These are phyloP conservation scores for Fusarium xylarioides DNA, from an alignment of 2,329 filamentous ascomycete genomes.

Conservation along the genomic window DNA sequence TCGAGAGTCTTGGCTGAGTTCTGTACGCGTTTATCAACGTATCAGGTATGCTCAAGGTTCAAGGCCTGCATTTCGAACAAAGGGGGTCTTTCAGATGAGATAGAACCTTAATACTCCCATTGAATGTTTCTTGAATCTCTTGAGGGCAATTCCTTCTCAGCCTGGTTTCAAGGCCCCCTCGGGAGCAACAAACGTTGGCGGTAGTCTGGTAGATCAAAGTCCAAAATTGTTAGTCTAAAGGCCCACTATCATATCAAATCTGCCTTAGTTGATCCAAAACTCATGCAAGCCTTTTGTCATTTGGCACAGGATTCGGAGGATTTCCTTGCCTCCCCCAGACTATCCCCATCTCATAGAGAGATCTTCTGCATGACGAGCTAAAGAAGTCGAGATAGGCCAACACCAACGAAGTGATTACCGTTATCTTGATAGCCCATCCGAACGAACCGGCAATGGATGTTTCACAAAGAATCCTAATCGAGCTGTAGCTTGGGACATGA, in stretches of 20 bases:
- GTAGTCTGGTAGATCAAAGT: no score
- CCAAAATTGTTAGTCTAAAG: no score
- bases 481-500: background rate
- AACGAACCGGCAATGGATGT: background rate
- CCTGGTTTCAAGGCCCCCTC: background rate
- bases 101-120: background rate
- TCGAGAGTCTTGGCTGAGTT: background rate
- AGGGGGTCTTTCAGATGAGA: background rate
- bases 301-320: background rate
- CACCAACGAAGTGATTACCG: background rate
- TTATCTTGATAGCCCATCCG: background rate
- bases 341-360: background rate
- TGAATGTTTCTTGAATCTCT: background rate
- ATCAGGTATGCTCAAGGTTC: no score
- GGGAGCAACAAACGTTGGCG: background rate
- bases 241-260: background rate
- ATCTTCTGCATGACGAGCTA: background rate
- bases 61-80: background rate
- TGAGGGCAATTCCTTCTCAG: rapidly evolving
- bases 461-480: background rate
- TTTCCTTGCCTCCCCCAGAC: background rate
- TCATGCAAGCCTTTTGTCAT: background rate
- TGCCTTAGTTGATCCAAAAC: no score
- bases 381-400: background rate
- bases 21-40: background rate